Conservation (phyloP, 1,284 basidiomycete genomes). For the Thecaphora thlaspeos region DNA sequence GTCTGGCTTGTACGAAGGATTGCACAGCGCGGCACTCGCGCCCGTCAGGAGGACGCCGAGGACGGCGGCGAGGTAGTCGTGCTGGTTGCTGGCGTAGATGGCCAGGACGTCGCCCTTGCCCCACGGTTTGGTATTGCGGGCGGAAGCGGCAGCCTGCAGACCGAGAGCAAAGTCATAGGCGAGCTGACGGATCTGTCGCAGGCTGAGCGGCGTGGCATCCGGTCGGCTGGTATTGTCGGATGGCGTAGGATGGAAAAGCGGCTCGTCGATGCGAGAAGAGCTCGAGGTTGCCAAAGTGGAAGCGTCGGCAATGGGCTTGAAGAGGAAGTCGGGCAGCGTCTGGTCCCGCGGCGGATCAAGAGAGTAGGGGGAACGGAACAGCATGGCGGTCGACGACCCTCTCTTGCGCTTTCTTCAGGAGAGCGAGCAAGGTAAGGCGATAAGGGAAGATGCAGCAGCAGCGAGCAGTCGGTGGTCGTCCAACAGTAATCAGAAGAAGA, state of each 20-base stretch:
- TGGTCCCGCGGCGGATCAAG: conserved; percentile 31
- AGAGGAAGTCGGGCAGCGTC: conserved; percentile 43
- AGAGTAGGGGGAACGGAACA: conserved; percentile 34
- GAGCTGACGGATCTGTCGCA: conserved; percentile 33
- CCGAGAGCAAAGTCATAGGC: conserved; percentile 41
- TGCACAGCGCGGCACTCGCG: conserved; percentile 47
- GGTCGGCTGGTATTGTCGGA: conserved; percentile 19
- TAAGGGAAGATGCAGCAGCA: too few relatives aligned
- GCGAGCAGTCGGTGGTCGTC: too few relatives aligned
- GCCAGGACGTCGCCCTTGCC: conserved; percentile 42
- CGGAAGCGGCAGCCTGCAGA: conserved; percentile 24
- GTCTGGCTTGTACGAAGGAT: conserved; percentile 51
- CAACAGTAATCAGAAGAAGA: too few relatives aligned
- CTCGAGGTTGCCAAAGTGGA: conserved; percentile 12
- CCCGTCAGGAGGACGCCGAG: conserved; percentile 51
- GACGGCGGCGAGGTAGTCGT: conserved; percentile 48
- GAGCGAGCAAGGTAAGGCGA: too few relatives aligned
- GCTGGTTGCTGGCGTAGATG: conserved; percentile 47
- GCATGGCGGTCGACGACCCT: conserved; percentile 15
- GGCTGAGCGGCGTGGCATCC: conserved; percentile 30
- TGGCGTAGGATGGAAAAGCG: conserved; percentile 38
- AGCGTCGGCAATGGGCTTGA: conserved; percentile 28
- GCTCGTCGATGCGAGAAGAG: conserved; percentile 7
- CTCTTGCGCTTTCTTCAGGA: too few relatives aligned
- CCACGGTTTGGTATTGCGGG: conserved; percentile 19